Conservation (phyloP, 2,329 filamentous ascomycete species). For the Cytospora chrysosperma region DNA sequence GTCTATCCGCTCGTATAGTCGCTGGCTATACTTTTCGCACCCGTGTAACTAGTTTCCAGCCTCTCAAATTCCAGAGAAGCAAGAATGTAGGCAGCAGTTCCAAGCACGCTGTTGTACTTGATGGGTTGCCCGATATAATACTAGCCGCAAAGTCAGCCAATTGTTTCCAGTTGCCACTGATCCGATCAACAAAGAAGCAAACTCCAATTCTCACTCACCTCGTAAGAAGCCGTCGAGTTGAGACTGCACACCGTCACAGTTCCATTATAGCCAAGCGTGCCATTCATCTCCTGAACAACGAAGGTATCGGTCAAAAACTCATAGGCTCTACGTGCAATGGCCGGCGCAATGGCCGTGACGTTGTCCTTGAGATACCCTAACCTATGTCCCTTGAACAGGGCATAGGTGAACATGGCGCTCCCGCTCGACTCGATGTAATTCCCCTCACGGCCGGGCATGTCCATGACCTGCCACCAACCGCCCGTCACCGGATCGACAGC, state of each 20-base stretch:
- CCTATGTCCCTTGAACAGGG: constrained; percentile 39
- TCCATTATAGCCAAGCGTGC: constrained; percentile 45
- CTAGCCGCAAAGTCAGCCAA: background rate
- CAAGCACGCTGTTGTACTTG: constrained; percentile 6
- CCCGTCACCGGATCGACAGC: constrained; percentile 18
- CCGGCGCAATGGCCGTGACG: constrained; percentile 29
- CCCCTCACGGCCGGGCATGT: constrained; percentile 36
- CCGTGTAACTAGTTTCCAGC: background rate
- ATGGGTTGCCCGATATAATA: constrained; percentile 1
- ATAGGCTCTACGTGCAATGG: constrained; percentile 38
- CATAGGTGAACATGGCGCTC: constrained; percentile 45
- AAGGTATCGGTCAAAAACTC: constrained; percentile 40
- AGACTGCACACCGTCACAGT: constrained; percentile 49
- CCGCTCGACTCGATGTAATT: constrained; percentile 49
- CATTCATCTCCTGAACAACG: constrained; percentile 42
- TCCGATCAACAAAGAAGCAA: background rate
- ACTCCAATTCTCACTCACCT: constrained; percentile 34
- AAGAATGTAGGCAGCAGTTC: constrained; percentile 2
- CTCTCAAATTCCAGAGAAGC: constrained; percentile 2
- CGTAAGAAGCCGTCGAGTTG: constrained; percentile 43
- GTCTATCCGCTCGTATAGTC: background rate
- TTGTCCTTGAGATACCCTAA: constrained; percentile 32
- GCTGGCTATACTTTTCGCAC: background rate
- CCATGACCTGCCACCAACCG: constrained; percentile 40
- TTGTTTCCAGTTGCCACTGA: background rate